phyloP scores from a whole-genome alignment of 805 yeast genomes.

The Myxozyma nipponensis region DNA sequence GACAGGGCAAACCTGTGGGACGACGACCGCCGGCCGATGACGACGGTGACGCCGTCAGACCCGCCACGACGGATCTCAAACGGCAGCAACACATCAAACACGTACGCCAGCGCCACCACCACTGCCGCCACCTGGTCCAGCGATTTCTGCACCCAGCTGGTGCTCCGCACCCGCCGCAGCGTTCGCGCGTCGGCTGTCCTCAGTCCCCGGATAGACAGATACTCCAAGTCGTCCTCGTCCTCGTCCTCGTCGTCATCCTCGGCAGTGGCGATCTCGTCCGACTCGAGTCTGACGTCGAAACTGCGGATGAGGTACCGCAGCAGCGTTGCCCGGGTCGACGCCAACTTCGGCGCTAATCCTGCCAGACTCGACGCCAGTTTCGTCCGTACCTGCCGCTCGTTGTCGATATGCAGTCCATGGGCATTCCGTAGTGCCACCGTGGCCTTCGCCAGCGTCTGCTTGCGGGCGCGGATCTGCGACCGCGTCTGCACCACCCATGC shows the following conservation, averaged over 20 bases:
- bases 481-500: conserved; percentile 1
- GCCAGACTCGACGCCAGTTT: neutral
- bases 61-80: neutral
- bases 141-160: neutral
- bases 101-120: neutral
- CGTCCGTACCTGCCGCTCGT: neutral
- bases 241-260: neutral
- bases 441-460: conserved; percentile 5
- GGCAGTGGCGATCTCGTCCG: neutral
- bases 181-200: neutral
- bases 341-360: neutral
- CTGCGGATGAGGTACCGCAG: neutral
- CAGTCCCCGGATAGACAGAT: neutral
- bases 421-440: conserved; percentile 19
- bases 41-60: neutral
- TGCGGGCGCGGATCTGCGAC: conserved; percentile 1
- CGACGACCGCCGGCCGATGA: neutral
- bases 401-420: conserved; percentile 17
- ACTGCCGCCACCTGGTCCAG: neutral
- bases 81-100: neutral
- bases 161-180: neutral
- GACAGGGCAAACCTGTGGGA: neutral
- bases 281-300: neutral
- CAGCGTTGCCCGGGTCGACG: neutral
- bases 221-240: neutral